Conservation (phyloP, 495 filamentous ascomycete genomes). For the Astrocystis sublimbata region DNA sequence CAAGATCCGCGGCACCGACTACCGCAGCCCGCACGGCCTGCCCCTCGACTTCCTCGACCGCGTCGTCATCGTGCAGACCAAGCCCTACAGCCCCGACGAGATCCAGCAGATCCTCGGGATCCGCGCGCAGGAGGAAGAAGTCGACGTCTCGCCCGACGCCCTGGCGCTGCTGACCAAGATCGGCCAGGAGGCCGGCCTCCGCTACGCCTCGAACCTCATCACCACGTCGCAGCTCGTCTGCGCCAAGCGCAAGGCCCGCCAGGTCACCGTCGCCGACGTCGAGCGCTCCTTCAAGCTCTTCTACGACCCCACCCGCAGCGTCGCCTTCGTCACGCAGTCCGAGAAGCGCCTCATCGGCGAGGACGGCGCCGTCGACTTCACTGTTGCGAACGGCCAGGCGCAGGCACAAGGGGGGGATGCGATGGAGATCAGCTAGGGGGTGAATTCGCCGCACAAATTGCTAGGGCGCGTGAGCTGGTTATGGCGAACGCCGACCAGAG, state of each 20-base stretch:
- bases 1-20: slow-evolving; percentile 89
- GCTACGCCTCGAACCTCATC: slow-evolving; percentile 95
- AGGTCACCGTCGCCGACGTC: slow-evolving; percentile 85
- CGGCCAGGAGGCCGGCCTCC: slow-evolving; percentile 85
- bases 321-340: slow-evolving; percentile 84
- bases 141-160: slow-evolving; percentile 85
- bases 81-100: slow-evolving; percentile 81
- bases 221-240: slow-evolving; percentile 82
- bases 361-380: slow-evolving; percentile 73
- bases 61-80: slow-evolving; percentile 93
- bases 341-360: slow-evolving; percentile 93
- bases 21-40: slow-evolving; percentile 86
- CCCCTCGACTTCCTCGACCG: slow-evolving; percentile 96
- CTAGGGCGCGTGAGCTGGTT: no score
- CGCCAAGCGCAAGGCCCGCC: slow-evolving; percentile 73
- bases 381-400: slow-evolving; percentile 60
- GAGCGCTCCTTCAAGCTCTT: slow-evolving; percentile 91
- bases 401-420: slow-evolving; percentile 61
- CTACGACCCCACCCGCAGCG: slow-evolving; percentile 83
- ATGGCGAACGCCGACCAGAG: no score
- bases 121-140: slow-evolving; percentile 91
- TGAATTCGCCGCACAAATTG: no score
- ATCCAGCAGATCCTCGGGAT: slow-evolving; percentile 88
- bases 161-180: slow-evolving; percentile 92
- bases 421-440: slow-evolving; percentile 76